A percentile compares a stretch with the other conserved stretches of the same genome.
These are phyloP conservation scores for Saccharomycopsis babjevae DNA, from an alignment of 805 yeast genomes.

Conservation along the genomic window DNA sequence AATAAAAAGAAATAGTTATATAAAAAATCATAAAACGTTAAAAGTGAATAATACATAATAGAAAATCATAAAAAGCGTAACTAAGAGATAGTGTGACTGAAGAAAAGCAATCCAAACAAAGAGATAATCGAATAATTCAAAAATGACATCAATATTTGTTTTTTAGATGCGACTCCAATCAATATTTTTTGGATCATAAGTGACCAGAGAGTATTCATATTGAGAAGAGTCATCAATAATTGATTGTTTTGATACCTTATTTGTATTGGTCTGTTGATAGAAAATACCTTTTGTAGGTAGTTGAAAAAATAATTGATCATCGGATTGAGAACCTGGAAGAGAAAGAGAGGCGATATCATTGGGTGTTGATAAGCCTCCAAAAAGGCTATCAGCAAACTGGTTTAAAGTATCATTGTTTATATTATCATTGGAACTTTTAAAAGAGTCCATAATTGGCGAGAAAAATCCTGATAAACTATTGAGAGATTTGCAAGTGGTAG, in stretches of 20 bases:
- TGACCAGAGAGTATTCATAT: background rate
- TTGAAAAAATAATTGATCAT: background rate
- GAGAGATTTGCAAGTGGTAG: background rate
- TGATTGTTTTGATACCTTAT: background rate
- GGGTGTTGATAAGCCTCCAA: background rate
- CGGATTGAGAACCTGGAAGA: background rate
- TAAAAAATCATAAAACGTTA: background rate
- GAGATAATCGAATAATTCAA: background rate
- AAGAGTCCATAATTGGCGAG: background rate
- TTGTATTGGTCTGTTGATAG: background rate
- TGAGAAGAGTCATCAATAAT: background rate
- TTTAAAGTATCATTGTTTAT: background rate
- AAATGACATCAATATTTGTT: background rate
- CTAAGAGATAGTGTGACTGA: background rate
- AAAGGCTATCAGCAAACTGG: background rate
- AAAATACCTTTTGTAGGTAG: background rate
- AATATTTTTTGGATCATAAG: slow-evolving; percentile 1
- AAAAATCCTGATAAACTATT: background rate
- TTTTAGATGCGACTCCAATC: background rate
- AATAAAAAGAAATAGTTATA: background rate
- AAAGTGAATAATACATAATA: background rate
- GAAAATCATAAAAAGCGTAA: background rate
- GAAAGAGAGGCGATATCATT: background rate
- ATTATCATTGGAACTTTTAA: background rate
- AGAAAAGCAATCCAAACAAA: background rate